Conservation (phyloP, 78 protist species). For the Ministeria vibrans region DNA sequence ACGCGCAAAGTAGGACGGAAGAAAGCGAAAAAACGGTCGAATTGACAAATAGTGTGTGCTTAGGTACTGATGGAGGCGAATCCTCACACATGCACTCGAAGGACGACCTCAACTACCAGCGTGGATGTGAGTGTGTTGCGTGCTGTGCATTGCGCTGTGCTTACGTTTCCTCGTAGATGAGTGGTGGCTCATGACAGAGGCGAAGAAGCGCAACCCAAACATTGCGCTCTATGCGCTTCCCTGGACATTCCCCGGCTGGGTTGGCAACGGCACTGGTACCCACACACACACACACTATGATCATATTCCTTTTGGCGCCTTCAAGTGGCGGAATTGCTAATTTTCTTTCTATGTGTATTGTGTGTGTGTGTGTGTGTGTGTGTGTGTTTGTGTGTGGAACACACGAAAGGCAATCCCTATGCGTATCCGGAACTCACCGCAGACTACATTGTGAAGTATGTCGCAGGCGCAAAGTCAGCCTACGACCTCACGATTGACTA, state of each 20-base stretch:
- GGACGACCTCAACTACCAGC: neutral
- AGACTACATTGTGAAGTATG: constrained; percentile 15
- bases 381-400: no score
- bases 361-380: no score
- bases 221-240: constrained; percentile 19
- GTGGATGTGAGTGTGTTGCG: neutral
- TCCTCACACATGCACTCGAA: neutral
- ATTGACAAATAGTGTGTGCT: no score
- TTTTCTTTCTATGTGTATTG: no score
- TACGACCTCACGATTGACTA: constrained; percentile 23
- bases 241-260: neutral
- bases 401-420: no score
- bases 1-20: no score
- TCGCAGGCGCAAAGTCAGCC: constrained; percentile 13
- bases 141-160: neutral
- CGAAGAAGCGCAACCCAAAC: constrained; percentile 38
- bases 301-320: no score
- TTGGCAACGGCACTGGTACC: neutral
- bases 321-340: no score
- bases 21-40: no score
- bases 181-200: constrained; percentile 41
- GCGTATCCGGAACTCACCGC: constrained; percentile 8
- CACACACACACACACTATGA: neutral
- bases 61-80: constrained; percentile 40
- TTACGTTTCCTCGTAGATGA: neutral